Conservation (phyloP, 805 yeast genomes). For the Sungouiozyma ichnusensis region DNA sequence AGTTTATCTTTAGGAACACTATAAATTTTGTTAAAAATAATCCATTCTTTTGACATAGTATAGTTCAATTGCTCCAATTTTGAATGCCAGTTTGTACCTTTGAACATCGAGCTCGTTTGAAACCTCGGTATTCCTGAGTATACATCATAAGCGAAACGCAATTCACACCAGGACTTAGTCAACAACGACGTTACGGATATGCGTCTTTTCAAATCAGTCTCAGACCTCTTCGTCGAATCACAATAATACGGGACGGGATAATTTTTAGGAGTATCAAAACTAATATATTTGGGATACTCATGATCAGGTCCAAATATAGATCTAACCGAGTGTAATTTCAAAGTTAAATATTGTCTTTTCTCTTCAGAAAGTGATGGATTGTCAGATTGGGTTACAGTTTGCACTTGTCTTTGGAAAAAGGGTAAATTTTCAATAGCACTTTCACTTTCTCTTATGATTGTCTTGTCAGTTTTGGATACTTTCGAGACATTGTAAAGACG, state of each 20-base stretch:
- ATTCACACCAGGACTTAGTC: constrained; percentile 60
- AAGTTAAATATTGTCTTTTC: constrained; percentile 9
- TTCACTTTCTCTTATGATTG: no score
- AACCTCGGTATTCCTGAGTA: constrained; percentile 35
- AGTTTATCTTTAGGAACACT: constrained; percentile 14
- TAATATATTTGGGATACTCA: constrained; percentile 8
- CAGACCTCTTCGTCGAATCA: constrained; percentile 1
- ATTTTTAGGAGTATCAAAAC: constrained; percentile 10
- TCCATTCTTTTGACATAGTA: constrained; percentile 18
- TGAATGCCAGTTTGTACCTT: constrained; percentile 41
- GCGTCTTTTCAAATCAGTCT: constrained; percentile 6
- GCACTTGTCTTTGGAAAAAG: neutral
- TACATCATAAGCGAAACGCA: constrained; percentile 41
- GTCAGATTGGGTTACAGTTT: neutral
- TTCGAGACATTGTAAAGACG: no score
- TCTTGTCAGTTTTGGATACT: no score
- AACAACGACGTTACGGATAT: constrained; percentile 46
- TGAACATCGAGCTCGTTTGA: constrained; percentile 32
- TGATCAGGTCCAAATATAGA: constrained; percentile 13
- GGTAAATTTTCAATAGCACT: neutral
- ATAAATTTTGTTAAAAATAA: constrained; percentile 11
- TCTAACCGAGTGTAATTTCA: constrained; percentile 12
- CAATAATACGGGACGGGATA: constrained; percentile 14
- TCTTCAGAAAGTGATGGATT: neutral
- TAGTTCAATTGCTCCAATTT: constrained; percentile 40